Evolutionary conservation across 202 grass and related monocot species (phyloP), one percentile per base, ranked within the genome.

Genomic region (Panicum virgatum): DNA sequence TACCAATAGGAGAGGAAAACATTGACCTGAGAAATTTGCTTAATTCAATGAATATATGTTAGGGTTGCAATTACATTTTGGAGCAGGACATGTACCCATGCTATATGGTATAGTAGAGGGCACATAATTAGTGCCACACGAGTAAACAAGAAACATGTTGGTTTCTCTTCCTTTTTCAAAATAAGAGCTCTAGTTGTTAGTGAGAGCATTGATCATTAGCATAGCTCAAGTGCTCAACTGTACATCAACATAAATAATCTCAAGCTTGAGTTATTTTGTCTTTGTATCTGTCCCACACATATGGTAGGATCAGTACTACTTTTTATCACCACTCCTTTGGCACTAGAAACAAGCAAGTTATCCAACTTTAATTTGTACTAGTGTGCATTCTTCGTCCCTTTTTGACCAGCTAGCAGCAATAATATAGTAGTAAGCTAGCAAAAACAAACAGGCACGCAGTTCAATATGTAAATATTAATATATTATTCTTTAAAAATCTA

Each of bases 331-430:
- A 40, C 25, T 19, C 37, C 76, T 69, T 68, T 51, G 61, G 61
- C 69, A 36, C 76, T 69, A 84, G 69, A 80, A 80, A 88, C 76
- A 88, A 80, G 72, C 25, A 57, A 87, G 65, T 78, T 78, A 83
- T 78, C 73, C 59, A 66, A 80, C 74, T 88, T 88, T 88, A 66
- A n/a, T 73, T 73, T 79, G 80, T 79, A 83, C 86, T 72, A 58
- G 39, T 87, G 86, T 62, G 61, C 81, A 69, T 89, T 67, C 48
- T 73, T 37, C 30, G 32, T 19, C 56, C 43, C 61, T 88, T 79
- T 88, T 88, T 88, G 42, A 88, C 76, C 61, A 84, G 53, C 30
- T 18, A 76, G 20, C 52, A 60, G 45, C 38, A 76, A 76, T 62
- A 62, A n/a, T n/a, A n/a, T n/a, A n/a, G n/a, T 76, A 27, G n/a